phyloP scores from a whole-genome alignment of 73 alveolate genomes.

The Symbiodinium natans region DNA sequence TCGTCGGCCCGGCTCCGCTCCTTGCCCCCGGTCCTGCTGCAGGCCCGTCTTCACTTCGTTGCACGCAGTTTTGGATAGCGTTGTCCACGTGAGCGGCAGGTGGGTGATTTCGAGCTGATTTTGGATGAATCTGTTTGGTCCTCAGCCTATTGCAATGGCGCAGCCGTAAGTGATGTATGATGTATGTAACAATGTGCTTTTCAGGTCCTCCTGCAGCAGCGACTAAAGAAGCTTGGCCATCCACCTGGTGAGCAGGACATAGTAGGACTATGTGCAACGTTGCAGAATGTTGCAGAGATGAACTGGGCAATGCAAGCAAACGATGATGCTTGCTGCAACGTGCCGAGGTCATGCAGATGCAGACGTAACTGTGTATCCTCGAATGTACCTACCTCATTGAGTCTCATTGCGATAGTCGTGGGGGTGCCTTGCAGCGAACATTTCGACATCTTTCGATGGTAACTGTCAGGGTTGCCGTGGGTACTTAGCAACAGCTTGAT shows the following conservation, averaged over 20 bases:
- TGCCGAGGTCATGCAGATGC: slow-evolving; percentile 74
- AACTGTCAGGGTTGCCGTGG: too few relatives aligned
- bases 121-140: slow-evolving; percentile 54
- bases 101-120: slow-evolving; percentile 76
- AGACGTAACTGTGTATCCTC: slow-evolving; percentile 46
- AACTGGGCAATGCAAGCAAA: too few relatives aligned
- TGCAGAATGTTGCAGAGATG: too few relatives aligned
- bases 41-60: background rate
- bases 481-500: too few relatives aligned
- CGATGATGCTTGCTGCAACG: too few relatives aligned
- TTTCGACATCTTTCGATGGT: too few relatives aligned
- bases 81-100: background rate
- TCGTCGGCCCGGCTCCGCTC: slow-evolving; percentile 31
- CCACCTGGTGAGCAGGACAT: background rate
- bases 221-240: slow-evolving; percentile 46
- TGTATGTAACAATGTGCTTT: background rate
- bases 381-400: slow-evolving; percentile 13
- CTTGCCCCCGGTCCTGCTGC: slow-evolving; percentile 77
- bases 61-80: background rate
- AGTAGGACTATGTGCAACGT: too few relatives aligned
- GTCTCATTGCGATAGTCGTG: too few relatives aligned
- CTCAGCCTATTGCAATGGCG: background rate
- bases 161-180: background rate
- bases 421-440: too few relatives aligned
- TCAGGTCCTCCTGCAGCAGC: slow-evolving; percentile 84